These are phyloP conservation scores for Tetraselmis chui DNA, from an alignment of 139 green algal genomes.

Conservation along the genomic window DNA sequence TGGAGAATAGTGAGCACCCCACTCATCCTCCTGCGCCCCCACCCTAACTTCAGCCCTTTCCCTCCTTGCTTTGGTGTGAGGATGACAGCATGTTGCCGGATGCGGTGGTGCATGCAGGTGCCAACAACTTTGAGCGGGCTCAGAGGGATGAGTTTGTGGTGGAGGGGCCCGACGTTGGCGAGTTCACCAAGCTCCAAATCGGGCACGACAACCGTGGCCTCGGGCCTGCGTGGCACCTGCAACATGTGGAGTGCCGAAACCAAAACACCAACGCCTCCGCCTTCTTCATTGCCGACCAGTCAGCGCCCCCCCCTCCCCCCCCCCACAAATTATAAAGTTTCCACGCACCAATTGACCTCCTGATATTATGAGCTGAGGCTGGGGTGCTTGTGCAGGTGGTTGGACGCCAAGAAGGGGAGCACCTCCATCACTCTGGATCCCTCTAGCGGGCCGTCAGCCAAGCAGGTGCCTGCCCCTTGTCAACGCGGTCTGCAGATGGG, in stretches of 20 bases:
- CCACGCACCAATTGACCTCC: no score
- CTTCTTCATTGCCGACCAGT: slow-evolving; percentile 33
- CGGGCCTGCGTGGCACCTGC: slow-evolving; percentile 41
- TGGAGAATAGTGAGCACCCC: slow-evolving; percentile 17
- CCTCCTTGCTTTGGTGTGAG: no score
- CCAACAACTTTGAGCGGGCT: slow-evolving; percentile 29
- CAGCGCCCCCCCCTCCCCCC: not conserved
- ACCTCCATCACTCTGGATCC: slow-evolving; percentile 31
- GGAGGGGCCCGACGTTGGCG: slow-evolving; percentile 31
- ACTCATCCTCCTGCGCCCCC: not conserved
- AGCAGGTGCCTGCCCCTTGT: not conserved
- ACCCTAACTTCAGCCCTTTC: no score
- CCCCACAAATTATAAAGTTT: no score
- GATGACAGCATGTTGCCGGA: no score
- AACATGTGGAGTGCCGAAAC: slow-evolving; percentile 39
- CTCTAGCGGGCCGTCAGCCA: not conserved
- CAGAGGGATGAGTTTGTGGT: slow-evolving; percentile 1
- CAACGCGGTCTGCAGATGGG: not conserved
- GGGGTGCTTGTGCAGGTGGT: slow-evolving; percentile 28
- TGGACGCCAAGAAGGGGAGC: slow-evolving; percentile 40
- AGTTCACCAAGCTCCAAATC: slow-evolving; percentile 23
- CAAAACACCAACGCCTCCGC: not conserved
- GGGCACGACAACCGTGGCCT: slow-evolving; percentile 45
- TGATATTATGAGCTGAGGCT: no score
- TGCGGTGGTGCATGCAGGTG: not conserved